A percentile compares a stretch with the other conserved stretches of the same genome.
Evolutionary conservation across 345 rosid genomes (phyloP).

Genomic region (Gossypium sturtianum): DNA sequence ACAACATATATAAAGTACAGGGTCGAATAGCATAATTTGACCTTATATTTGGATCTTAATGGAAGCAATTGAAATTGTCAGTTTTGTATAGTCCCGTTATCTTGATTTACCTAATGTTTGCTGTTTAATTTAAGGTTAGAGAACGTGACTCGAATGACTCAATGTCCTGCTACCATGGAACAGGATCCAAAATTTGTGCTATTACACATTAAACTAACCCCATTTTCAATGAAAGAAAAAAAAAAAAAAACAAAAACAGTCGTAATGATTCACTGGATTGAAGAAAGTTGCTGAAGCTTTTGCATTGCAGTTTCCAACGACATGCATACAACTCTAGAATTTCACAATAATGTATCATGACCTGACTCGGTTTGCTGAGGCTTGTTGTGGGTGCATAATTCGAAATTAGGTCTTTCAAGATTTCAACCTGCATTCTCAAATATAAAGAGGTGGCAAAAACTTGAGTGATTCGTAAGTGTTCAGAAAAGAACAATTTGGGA

Average conservation of each 20-base stretch:
- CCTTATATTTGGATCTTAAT: neutral
- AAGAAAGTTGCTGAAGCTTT: neutral
- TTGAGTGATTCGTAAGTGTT: no score
- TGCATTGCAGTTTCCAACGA: neutral
- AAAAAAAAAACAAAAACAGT: no score
- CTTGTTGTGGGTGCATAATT: no score
- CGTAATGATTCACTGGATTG: neutral
- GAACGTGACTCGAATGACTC: slow-evolving; percentile 11
- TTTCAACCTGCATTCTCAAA: no score
- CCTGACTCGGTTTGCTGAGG: no score
- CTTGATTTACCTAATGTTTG: neutral
- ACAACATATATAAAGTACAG: no score
- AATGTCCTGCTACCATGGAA: slow-evolving; percentile 20
- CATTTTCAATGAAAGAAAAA: neutral
- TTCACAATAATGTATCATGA: neutral
- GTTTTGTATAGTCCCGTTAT: neutral
- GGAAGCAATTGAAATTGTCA: neutral
- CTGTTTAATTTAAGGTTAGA: neutral
- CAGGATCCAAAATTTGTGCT: slow-evolving; percentile 35
- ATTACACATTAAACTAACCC: neutral
- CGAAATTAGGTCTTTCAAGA: no score
- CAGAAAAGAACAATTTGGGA: no score
- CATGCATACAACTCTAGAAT: neutral
- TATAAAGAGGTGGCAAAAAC: no score
- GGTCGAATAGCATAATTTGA: no score